Base-by-base conservation (phyloP, 768 basidiomycete genomes). In the Serendipita indica region DNA sequence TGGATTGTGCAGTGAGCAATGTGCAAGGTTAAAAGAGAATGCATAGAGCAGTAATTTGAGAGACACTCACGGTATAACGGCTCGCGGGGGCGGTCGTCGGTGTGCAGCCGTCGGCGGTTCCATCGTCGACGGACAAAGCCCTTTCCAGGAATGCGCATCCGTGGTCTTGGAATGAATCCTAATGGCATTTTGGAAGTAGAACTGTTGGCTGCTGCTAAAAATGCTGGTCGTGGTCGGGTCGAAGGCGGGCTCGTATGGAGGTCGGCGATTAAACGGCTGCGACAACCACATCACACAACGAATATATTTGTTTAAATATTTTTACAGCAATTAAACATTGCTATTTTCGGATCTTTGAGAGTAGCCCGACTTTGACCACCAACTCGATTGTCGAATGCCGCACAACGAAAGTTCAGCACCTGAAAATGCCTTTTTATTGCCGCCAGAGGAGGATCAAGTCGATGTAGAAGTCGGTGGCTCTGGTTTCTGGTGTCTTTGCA, bases 401-500 rank as follows among this genome's bases (percentile, higher is more conserved):
- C n/a, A n/a, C n/a, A n/a, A n/a, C n/a, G n/a, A n/a, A n/a, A n/a
- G n/a, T n/a, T n/a, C n/a, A n/a, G n/a, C n/a, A n/a, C n/a, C n/a
- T 37, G 35, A 37, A 37, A 10, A 37, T 37, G 35, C 35, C 35
- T 37, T 37, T 10, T 10, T 37, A 10, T n/a, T n/a, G 10, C 35
- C n/a, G 10, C 10, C 35, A 37, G 56, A 57, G 12, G 32, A 39
- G 14, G 20, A 22, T 16, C 20, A 57, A 33, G 16, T 57, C 13
- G 28, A 32, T 4, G 25, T 20, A 22, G 61, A 62, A 20, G 60
- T 63, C 16, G 61, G 60, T 33, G 32, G 28, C 3, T 45, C 37
- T 18, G 63, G 62, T 12, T 32, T 64, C 14, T 61, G 60, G 30
- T 45, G 41, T 3, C 43, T 64, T 3, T 27, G 39, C 7, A 58